Evolutionary conservation across 345 rosid genomes (phyloP), one percentile per base, ranked within the genome.

Genomic region (Hypericum perforatum): DNA sequence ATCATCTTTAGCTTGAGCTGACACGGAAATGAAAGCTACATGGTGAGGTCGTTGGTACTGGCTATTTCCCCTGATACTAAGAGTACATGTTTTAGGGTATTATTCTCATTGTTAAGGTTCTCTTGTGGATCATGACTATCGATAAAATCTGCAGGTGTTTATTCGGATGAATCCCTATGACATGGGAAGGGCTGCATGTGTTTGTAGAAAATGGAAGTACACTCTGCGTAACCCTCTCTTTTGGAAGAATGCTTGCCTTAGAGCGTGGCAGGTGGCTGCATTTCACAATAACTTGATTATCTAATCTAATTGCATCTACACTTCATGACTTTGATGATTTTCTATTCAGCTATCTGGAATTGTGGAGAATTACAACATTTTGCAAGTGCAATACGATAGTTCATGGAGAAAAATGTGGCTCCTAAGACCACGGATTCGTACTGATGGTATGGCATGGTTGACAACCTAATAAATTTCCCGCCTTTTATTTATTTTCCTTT

Each of bases 351-450:
- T 73, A 16, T 73, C 75, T 58, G 96, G 98, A n/a, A 64, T 81
- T 53, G 77, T 85, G 66, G 96, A 85, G 56, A 91, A 91, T 63
- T 91, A 87, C 68, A 74, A 64, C 68, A 60, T 76, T 48, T 78
- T 91, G 78, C 98, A 85, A 74, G 79, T 81, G 42, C 81, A 67
- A 22, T 82, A 82, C 55, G 86, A 79, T 57, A 89, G 96, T 47
- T 91, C 98, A 8, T 91, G 96, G 98, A 85, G 89, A 71, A 91
- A 87, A 74, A 91, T 91, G 98, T 87, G 98, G 98, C 87, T 91
- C 57, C 68, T 69, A 39, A 82, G 98, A 68, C 89, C 98, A 51
- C 75, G 96, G 68, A 76, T 87, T 55, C 89, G 98, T n/a, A 76
- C 82, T 37, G 96, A 91, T 81, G 98, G 98, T 85, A 69, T 62